These are phyloP conservation scores for Paraphaeosphaeria sporulosa DNA, from an alignment of 2,329 filamentous ascomycete species.

Conservation along the genomic window DNA sequence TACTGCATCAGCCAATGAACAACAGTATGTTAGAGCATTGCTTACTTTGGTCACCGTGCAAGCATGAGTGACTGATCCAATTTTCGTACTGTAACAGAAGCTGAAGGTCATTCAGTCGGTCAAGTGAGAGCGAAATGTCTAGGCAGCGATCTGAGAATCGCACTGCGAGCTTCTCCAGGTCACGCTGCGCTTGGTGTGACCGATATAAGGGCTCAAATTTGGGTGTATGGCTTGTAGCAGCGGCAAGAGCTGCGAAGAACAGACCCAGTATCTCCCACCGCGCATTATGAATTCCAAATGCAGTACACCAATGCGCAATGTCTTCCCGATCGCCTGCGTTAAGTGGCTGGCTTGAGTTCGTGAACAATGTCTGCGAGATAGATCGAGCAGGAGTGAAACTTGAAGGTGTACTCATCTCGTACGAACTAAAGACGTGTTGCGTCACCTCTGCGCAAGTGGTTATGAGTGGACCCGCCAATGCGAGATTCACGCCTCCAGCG, in stretches of 20 bases:
- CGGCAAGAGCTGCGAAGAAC: constrained; percentile 40
- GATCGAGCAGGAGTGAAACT: constrained; percentile 8
- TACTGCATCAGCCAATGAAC: constrained; percentile 40
- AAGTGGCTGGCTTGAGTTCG: constrained; percentile 22
- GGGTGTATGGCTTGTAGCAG: constrained; percentile 22
- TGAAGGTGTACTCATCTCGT: constrained; percentile 8
- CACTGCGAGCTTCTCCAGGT: constrained; percentile 9
- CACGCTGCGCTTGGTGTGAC: constrained; percentile 1
- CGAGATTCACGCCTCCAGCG: constrained; percentile 31
- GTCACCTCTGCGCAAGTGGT: constrained; percentile 27
- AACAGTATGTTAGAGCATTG: no score
- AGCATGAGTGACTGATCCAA: constrained; percentile 17
- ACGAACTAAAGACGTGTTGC: constrained; percentile 17
- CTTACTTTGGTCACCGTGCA: constrained; percentile 22
- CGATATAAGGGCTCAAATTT: constrained; percentile 43
- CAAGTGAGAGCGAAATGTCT: constrained; percentile 42
- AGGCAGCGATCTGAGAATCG: constrained; percentile 46
- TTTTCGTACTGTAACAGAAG: constrained; percentile 20
- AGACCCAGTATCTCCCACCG: constrained; percentile 54
- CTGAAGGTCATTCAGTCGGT: constrained; percentile 14
- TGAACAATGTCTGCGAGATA: constrained; percentile 14
- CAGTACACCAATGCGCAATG: constrained; percentile 16
- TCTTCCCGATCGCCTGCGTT: constrained; percentile 11
- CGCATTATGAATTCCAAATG: constrained; percentile 30
- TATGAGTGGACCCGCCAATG: constrained; percentile 32